A percentile compares a stretch with the other conserved stretches of the same genome.
These are phyloP conservation scores for Spathaspora sp. DNA, from an alignment of 805 yeast genomes.

Conservation along the genomic window DNA sequence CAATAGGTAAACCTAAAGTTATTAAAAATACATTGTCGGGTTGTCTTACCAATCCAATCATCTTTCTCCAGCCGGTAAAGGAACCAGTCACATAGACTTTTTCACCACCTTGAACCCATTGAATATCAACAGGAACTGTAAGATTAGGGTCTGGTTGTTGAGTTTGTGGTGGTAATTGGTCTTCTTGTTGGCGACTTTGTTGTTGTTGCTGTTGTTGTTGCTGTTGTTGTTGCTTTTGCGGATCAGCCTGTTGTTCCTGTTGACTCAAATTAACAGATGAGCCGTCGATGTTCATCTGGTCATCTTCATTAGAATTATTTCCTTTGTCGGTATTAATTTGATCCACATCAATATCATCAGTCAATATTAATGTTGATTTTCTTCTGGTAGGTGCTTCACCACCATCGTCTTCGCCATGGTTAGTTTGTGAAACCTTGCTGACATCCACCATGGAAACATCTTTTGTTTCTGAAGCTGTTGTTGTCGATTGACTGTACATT, in stretches of 20 bases:
- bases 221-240: slow-evolving; percentile 7
- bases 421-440: slow-evolving; percentile 22
- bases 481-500: neutral
- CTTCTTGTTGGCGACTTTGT: slow-evolving; percentile 3
- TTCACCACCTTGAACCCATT: slow-evolving; percentile 96
- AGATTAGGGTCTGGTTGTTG: slow-evolving; percentile 22
- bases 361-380: slow-evolving; percentile 67
- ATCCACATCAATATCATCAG: slow-evolving; percentile 62
- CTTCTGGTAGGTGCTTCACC: slow-evolving; percentile 39
- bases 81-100: slow-evolving; percentile 96
- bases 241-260: slow-evolving; percentile 12
- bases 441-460: slow-evolving; percentile 45
- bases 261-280: slow-evolving; percentile 13
- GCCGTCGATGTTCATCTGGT: slow-evolving; percentile 18
- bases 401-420: slow-evolving; percentile 3
- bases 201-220: slow-evolving; percentile 11
- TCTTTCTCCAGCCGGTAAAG: slow-evolving; percentile 96
- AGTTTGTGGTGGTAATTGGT: slow-evolving; percentile 6
- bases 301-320: slow-evolving; percentile 2
- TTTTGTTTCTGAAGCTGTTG: slow-evolving; percentile 11
- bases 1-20: slow-evolving; percentile 76
- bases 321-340: slow-evolving; percentile 39
- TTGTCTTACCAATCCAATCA: slow-evolving; percentile 77
- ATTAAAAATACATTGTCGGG: slow-evolving; percentile 57
- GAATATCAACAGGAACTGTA: slow-evolving; percentile 59